Evolutionary conservation across 805 yeast genomes (phyloP).

Genomic region (Candida schatavii): DNA sequence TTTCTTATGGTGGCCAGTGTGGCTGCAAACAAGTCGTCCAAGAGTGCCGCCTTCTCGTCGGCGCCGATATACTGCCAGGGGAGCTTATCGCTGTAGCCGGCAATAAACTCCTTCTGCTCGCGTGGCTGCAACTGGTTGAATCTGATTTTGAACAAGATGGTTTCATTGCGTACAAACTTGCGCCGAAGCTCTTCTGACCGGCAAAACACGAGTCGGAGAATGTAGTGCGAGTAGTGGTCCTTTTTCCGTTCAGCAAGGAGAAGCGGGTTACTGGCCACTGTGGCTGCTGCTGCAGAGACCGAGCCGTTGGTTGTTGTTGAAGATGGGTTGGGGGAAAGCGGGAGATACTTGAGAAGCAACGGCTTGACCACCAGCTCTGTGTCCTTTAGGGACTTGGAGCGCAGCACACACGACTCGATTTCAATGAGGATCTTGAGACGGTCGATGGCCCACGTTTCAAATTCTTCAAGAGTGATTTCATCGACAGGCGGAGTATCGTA

Average conservation of each 20-base stretch:
- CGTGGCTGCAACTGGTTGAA: constrained; percentile 57
- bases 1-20: constrained; percentile 43
- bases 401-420: constrained; percentile 69
- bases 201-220: constrained; percentile 85
- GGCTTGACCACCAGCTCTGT: constrained; percentile 66
- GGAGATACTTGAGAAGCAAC: constrained; percentile 59
- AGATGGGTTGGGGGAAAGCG: constrained; percentile 42
- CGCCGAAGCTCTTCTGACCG: constrained; percentile 78
- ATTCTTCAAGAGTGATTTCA: constrained; percentile 88
- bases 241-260: constrained; percentile 64
- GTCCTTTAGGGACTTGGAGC: constrained; percentile 64
- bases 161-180: constrained; percentile 76
- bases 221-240: constrained; percentile 91
- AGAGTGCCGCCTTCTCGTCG: constrained; percentile 55
- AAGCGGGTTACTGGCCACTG: constrained; percentile 37
- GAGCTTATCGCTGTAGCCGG: constrained; percentile 49
- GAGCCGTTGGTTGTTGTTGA: no score
- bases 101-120: constrained; percentile 74
- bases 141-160: constrained; percentile 69
- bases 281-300: constrained; percentile 19
- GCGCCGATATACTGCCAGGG: constrained; percentile 68
- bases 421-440: constrained; percentile 79
- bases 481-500: constrained; percentile 75
- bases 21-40: constrained; percentile 53
- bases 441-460: constrained; percentile 95